Conservation (phyloP, 2,329 filamentous ascomycete species). For the Penicillium paneum region DNA sequence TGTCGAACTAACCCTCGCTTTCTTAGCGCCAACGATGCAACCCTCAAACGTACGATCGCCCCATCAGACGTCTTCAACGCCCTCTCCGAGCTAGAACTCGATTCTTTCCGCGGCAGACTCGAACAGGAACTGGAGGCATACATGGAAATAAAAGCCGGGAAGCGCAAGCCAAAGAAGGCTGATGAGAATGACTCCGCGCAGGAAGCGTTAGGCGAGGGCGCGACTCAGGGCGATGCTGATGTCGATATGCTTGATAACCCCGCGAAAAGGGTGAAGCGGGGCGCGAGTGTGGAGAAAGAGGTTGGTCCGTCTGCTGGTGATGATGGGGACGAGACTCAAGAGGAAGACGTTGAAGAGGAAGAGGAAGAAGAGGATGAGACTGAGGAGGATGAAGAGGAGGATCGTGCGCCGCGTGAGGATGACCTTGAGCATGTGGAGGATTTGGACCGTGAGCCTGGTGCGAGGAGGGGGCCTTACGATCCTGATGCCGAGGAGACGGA, state of each 20-base stretch:
- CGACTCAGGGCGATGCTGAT: conserved; percentile 18
- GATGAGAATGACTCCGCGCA: conserved; percentile 37
- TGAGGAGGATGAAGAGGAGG: conserved; percentile 21
- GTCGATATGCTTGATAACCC: conserved; percentile 23
- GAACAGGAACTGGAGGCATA: conserved; percentile 57
- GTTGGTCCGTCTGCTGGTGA: conserved; percentile 1
- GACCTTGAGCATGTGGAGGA: conserved; percentile 29
- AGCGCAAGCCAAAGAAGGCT: conserved; percentile 47
- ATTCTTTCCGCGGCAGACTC: conserved; percentile 55
- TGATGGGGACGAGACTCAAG: conserved; percentile 23
- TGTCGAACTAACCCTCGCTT: conserved; percentile 2
- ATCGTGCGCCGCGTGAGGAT: conserved; percentile 6
- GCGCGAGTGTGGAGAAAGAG: conserved; percentile 12
- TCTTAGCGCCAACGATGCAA: conserved; percentile 59
- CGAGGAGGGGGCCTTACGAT: conserved; percentile 24
- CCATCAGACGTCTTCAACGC: conserved; percentile 61
- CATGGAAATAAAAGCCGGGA: conserved; percentile 44
- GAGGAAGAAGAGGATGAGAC: conserved; percentile 25
- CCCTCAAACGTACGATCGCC: conserved; percentile 60
- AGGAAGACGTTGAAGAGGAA: conserved; percentile 26
- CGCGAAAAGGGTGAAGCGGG: conserved; percentile 23
- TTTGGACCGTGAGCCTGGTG: conserved; percentile 30
- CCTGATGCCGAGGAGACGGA: conserved; percentile 37
- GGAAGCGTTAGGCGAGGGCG: background rate
- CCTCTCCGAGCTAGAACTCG: conserved; percentile 59